These are phyloP conservation scores for Fusarium sp. DNA, from an alignment of 2,329 filamentous ascomycete species.

Conservation along the genomic window DNA sequence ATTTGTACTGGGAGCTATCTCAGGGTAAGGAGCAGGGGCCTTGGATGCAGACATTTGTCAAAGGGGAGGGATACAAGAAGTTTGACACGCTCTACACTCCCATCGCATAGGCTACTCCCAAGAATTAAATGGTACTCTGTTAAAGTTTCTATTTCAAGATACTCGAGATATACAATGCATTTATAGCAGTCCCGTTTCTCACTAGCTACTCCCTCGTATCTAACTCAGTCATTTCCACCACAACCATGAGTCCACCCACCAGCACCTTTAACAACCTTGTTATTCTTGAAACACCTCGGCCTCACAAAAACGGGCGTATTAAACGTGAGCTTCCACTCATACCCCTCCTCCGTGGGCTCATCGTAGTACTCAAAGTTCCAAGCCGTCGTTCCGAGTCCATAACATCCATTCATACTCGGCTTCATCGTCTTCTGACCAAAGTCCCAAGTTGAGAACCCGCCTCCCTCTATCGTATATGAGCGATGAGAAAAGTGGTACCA, in stretches of 20 bases:
- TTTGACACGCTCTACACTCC: not conserved
- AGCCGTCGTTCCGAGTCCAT: not conserved
- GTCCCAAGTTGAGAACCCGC: constrained; percentile 5
- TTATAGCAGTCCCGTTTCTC: not conserved
- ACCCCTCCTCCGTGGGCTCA: not conserved
- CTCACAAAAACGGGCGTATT: not conserved
- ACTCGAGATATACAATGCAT: not conserved
- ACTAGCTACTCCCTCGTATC: fast-evolving
- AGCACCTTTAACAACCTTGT: not conserved
- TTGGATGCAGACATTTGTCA: constrained; percentile 60
- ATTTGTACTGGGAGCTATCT: constrained; percentile 55
- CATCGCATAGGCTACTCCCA: not conserved
- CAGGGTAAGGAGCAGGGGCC: constrained; percentile 55
- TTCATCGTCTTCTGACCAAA: constrained; percentile 7
- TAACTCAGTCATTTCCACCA: not conserved
- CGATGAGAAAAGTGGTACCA: not conserved
- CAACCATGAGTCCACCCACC: constrained; percentile 5
- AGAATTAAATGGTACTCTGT: too few relatives aligned
- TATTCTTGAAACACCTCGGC: constrained; percentile 6
- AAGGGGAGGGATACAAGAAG: constrained; percentile 53
- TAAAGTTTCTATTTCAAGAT: too few relatives aligned
- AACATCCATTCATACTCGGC: not conserved
- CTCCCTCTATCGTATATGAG: not conserved
- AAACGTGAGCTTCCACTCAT: constrained; percentile 6
- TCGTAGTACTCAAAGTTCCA: constrained; percentile 14